Evolutionary conservation across 1,284 basidiomycete species (phyloP).

Genomic region (Naganishia cerealis): DNA sequence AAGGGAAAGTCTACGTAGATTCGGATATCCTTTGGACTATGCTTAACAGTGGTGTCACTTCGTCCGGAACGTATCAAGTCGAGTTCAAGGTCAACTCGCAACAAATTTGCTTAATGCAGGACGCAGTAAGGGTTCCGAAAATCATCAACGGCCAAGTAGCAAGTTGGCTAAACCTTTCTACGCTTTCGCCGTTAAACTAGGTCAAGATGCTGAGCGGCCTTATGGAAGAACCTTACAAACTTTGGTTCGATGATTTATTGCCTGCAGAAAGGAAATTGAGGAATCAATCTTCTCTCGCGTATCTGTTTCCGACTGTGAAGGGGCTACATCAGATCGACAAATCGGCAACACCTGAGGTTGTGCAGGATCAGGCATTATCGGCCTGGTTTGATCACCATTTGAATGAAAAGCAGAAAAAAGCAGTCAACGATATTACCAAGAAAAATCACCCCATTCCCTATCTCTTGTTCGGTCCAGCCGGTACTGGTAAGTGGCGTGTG

Average conservation of each 20-base stretch:
- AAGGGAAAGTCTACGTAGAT: conserved; percentile 44
- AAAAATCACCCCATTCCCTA: conserved; percentile 36
- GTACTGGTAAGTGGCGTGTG: conserved; percentile 35
- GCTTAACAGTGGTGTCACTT: conserved; percentile 13
- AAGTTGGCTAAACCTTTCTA: background rate
- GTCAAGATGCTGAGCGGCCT: conserved; percentile 21
- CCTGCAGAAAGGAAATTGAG: background rate
- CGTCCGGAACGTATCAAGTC: conserved; percentile 41
- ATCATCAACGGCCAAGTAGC: no score
- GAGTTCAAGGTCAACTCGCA: conserved; percentile 39
- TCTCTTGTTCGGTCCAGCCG: conserved; percentile 43
- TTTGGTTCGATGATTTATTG: conserved; percentile 19
- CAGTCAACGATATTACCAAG: conserved; percentile 35
- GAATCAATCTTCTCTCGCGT: conserved; percentile 5
- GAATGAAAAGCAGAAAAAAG: conserved; percentile 46
- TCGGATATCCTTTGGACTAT: conserved; percentile 19
- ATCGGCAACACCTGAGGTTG: background rate
- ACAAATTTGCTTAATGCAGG: conserved; percentile 39
- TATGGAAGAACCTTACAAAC: background rate
- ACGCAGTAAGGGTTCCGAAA: conserved; percentile 39
- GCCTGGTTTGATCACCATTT: conserved; percentile 43
- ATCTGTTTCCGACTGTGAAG: conserved; percentile 10
- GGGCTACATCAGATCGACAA: background rate
- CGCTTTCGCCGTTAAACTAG: background rate
- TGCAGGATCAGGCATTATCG: background rate